A percentile compares a stretch with the other conserved stretches of the same genome.
phyloP scores from a whole-genome alignment of 768 basidiomycete species.

The Lactifluus volemus region DNA sequence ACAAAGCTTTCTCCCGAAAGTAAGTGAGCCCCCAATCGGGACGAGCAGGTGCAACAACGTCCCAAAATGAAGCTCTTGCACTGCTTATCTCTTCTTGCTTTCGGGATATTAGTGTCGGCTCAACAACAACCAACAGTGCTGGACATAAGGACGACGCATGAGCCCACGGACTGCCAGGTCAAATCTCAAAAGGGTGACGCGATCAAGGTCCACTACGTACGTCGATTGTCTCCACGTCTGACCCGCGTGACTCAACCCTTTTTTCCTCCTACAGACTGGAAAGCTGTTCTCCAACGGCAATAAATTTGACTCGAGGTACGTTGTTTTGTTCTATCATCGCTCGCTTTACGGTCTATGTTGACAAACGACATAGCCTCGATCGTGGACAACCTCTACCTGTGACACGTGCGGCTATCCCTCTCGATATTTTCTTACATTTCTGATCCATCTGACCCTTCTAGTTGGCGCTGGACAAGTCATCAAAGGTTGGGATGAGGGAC shows the following conservation, averaged over 20 bases:
- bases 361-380: constrained; percentile 41
- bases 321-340: neutral
- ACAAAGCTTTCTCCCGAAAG: neutral
- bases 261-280: constrained; percentile 50
- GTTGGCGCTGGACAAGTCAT: constrained; percentile 80
- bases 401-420: constrained; percentile 46
- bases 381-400: constrained; percentile 69
- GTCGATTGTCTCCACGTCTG: constrained; percentile 22
- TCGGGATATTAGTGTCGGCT: constrained; percentile 41
- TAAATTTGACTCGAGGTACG: constrained; percentile 86
- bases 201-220: constrained; percentile 73
- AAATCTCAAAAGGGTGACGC: constrained; percentile 54
- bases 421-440: neutral
- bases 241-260: neutral
- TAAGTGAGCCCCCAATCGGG: neutral
- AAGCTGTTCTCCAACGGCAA: constrained; percentile 65
- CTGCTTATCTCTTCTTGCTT: constrained; percentile 38
- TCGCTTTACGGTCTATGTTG: neutral
- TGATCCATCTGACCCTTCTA: constrained; percentile 23
- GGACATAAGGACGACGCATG: constrained; percentile 49
- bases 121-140: constrained; percentile 44
- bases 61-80: constrained; percentile 44
- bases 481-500: constrained; percentile 77
- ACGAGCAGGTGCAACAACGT: neutral
- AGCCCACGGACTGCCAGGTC: constrained; percentile 46